Conservation (phyloP, 768 basidiomycete genomes). For the Sistotremastrum suecicum region DNA sequence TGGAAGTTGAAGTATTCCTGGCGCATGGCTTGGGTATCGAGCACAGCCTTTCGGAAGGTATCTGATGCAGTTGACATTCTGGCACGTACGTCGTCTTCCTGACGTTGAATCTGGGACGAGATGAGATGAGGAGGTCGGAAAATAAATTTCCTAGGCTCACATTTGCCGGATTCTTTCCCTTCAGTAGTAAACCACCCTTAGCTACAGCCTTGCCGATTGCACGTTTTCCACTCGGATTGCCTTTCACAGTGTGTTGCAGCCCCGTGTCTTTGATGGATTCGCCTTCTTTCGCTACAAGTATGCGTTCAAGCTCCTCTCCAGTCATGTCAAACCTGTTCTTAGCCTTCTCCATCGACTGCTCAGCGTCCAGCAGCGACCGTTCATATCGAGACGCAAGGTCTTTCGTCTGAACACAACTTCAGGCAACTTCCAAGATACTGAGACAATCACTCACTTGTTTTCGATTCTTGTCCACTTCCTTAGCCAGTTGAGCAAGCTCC, state of each 20-base stretch:
- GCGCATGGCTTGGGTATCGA: conserved; percentile 77
- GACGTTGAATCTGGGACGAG: conserved; percentile 56
- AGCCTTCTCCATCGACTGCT: conserved; percentile 74
- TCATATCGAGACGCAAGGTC: conserved; percentile 85
- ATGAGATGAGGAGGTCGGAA: background rate
- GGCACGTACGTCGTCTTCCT: conserved; percentile 86
- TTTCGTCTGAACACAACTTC: conserved; percentile 51
- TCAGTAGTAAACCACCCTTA: conserved; percentile 79
- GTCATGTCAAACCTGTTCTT: conserved; percentile 76
- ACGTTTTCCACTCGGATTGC: conserved; percentile 55
- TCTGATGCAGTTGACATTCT: conserved; percentile 81
- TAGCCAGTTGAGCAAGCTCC: conserved; percentile 70
- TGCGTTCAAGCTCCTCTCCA: conserved; percentile 87
- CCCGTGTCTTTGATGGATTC: conserved; percentile 77
- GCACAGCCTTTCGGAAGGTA: conserved; percentile 78
- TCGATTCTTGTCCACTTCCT: conserved; percentile 89
- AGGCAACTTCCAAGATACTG: background rate
- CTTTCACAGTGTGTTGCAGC: conserved; percentile 45
- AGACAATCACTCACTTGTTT: conserved; percentile 49
- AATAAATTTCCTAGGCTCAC: conserved; percentile 20
- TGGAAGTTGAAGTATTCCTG: conserved; percentile 99
- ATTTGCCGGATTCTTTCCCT: conserved; percentile 86
- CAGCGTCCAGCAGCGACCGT: conserved; percentile 76
- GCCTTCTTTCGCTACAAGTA: conserved; percentile 89
- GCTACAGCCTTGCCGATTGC: conserved; percentile 84